Conservation (phyloP, 106 monocot genomes). For the Amphibolis antarctica region DNA sequence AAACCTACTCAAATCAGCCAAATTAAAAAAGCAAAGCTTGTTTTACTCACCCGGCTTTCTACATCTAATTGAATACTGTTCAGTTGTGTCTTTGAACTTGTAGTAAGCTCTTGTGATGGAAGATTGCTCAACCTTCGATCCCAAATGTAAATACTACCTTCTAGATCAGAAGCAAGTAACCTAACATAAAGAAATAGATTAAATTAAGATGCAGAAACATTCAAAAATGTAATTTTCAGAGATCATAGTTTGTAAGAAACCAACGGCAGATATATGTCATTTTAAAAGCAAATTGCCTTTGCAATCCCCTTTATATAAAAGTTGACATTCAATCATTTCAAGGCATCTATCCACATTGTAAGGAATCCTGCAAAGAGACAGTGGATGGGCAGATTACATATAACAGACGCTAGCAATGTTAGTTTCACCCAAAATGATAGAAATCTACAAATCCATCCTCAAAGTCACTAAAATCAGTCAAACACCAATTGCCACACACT, state of each 20-base stretch:
- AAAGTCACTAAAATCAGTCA: too few species aligned
- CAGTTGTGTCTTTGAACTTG: slow-evolving; percentile 37
- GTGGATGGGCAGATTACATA: too few species aligned
- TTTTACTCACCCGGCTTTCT: slow-evolving; percentile 55
- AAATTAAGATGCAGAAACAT: neutral
- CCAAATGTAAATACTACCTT: slow-evolving; percentile 70
- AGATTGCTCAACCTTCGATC: slow-evolving; percentile 47
- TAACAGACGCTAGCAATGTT: too few species aligned
- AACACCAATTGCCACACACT: too few species aligned
- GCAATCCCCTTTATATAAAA: too few species aligned
- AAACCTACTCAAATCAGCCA: neutral
- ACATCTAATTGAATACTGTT: slow-evolving; percentile 58
- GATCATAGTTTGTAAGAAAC: neutral
- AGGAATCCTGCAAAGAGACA: too few species aligned
- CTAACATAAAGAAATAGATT: slow-evolving; percentile 19
- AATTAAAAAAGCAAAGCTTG: neutral
- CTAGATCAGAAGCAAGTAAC: slow-evolving; percentile 72
- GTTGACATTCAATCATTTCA: too few species aligned
- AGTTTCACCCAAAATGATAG: too few species aligned
- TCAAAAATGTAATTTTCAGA: neutral
- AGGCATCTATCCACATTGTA: too few species aligned
- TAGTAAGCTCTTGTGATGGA: slow-evolving; percentile 46
- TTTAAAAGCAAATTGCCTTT: too few species aligned
- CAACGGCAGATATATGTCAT: neutral
- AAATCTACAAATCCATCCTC: too few species aligned